phyloP scores from a whole-genome alignment of 139 green algal genomes.

The Zygnema cylindricum region DNA sequence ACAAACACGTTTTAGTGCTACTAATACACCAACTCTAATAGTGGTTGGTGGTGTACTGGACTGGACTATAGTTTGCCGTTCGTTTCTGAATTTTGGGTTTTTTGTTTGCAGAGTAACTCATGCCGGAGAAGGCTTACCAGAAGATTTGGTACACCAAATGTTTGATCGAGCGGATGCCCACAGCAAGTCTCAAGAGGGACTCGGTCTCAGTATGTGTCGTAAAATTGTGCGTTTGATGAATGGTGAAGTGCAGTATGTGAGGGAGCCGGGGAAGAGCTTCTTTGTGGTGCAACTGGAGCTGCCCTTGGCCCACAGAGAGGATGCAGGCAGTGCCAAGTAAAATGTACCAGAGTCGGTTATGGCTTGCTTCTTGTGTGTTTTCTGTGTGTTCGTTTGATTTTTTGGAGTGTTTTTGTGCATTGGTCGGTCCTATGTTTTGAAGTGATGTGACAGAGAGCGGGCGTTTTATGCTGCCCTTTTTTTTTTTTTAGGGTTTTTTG shows the following conservation, averaged over 20 bases:
- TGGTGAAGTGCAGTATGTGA: conserved; percentile 53
- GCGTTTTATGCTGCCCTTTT: not conserved
- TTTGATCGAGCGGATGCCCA: conserved; percentile 53
- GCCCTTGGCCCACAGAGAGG: conserved; percentile 56
- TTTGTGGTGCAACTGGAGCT: conserved; percentile 55
- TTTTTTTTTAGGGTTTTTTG: too few species aligned
- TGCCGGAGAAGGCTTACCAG: conserved; percentile 46
- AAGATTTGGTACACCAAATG: conserved; percentile 60
- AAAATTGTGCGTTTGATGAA: conserved; percentile 60
- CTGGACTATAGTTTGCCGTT: too few species aligned
- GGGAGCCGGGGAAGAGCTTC: conserved; percentile 56
- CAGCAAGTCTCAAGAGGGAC: conserved; percentile 61
- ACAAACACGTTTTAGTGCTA: too few species aligned
- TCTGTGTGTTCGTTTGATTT: too few species aligned
- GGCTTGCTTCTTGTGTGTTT: too few species aligned
- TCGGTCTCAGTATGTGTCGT: conserved; percentile 60
- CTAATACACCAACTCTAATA: too few species aligned
- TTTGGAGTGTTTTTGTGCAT: not conserved
- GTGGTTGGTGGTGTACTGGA: too few species aligned
- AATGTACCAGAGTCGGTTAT: not conserved
- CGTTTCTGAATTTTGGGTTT: too few species aligned
- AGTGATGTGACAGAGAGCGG: not conserved
- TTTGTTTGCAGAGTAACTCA: conserved; percentile 49
- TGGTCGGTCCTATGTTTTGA: not conserved
- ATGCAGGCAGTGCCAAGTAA: conserved; percentile 50